These are phyloP conservation scores for Ustilago lituana DNA, from an alignment of 1,284 basidiomycete species.

Conservation along the genomic window DNA sequence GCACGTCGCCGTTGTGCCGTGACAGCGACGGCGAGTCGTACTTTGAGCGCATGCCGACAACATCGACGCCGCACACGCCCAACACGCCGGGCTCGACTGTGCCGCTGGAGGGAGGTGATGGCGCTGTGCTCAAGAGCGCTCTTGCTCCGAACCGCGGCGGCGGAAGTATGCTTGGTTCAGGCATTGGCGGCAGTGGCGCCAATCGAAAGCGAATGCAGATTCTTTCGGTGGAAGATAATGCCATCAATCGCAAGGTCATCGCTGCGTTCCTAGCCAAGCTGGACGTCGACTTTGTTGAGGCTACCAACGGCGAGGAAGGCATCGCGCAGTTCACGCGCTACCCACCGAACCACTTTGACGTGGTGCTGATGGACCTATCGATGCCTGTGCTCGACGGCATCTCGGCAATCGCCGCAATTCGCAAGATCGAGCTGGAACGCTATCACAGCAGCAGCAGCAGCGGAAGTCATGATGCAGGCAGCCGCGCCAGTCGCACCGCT, in stretches of 20 bases:
- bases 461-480: conserved; percentile 4
- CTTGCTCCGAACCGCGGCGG: conserved; percentile 38
- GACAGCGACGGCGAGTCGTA: conserved; percentile 42
- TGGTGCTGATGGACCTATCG: conserved; percentile 77
- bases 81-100: conserved; percentile 68
- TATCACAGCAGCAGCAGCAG: conserved; percentile 9
- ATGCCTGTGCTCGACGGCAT: conserved; percentile 91
- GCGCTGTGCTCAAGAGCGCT: conserved; percentile 70
- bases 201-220: conserved; percentile 44
- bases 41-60: conserved; percentile 38
- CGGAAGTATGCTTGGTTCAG: conserved; percentile 7
- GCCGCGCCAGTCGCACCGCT: not conserved
- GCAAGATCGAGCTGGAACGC: conserved; percentile 77
- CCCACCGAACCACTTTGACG: conserved; percentile 51
- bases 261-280: conserved; percentile 50
- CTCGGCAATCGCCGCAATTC: conserved; percentile 83
- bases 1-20: conserved; percentile 19
- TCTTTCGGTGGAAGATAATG: conserved; percentile 63
- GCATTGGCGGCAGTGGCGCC: conserved; percentile 24
- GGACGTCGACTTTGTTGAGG: conserved; percentile 51
- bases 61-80: conserved; percentile 65
- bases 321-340: conserved; percentile 44
- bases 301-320: conserved; percentile 57
- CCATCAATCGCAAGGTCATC: conserved; percentile 59
- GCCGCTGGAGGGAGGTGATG: conserved; percentile 70